A percentile compares a stretch with the other conserved stretches of the same genome.
phyloP scores from a whole-genome alignment of 805 yeast species.

The Candida coquimbonensis region DNA sequence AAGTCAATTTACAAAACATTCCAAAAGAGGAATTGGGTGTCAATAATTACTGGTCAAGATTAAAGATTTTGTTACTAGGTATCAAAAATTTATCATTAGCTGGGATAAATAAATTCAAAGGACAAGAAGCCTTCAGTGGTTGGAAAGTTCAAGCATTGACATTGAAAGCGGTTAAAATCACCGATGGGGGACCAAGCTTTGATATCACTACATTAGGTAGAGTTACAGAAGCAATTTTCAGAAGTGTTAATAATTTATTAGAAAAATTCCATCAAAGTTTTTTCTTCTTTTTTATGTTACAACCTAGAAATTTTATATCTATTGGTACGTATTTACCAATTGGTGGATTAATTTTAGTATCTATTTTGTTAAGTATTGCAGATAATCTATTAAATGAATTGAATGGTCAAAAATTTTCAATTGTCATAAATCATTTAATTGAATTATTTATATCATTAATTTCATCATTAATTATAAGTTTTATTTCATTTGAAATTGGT shows the following conservation, averaged over 20 bases:
- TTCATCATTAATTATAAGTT: constrained; percentile 26
- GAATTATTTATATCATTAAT: constrained; percentile 27
- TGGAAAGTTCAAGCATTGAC: constrained; percentile 94
- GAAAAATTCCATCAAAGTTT: constrained; percentile 97
- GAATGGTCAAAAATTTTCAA: not conserved
- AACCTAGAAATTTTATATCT: constrained; percentile 78
- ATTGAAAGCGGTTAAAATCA: constrained; percentile 43
- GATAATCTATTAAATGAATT: constrained; percentile 41
- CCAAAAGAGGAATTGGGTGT: constrained; percentile 38
- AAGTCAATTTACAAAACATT: constrained; percentile 58
- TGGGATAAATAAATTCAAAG: constrained; percentile 56
- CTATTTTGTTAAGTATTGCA: constrained; percentile 64
- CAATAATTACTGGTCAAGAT: constrained; percentile 46
- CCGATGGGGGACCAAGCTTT: constrained; percentile 36
- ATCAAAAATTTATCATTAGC: constrained; percentile 62
- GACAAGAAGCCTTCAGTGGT: constrained; percentile 91
- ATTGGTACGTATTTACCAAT: constrained; percentile 91
- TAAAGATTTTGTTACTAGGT: constrained; percentile 54
- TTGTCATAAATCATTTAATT: constrained; percentile 10
- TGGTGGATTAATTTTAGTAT: constrained; percentile 62
- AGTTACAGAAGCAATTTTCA: constrained; percentile 75
- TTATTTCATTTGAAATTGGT: constrained; percentile 16
- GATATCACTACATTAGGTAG: constrained; percentile 93
- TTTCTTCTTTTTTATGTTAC: constrained; percentile 79
- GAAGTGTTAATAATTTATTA: constrained; percentile 84